These are phyloP conservation scores for Ceratocystis ficicola DNA, from an alignment of 2,329 filamentous ascomycete species.

Conservation along the genomic window DNA sequence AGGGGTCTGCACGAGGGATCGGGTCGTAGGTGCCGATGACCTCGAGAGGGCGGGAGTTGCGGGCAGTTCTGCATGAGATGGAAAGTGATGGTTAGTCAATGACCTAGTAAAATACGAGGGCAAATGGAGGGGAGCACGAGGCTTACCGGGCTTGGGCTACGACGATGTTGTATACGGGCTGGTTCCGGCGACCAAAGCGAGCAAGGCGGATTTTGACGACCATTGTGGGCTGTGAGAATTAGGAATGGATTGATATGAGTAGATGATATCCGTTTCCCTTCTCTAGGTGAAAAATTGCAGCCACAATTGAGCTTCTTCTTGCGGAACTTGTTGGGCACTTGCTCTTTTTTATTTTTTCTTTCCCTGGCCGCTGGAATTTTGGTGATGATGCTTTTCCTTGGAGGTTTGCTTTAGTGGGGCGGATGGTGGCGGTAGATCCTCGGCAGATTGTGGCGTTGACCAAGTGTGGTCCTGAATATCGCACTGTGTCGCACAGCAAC, in stretches of 20 bases:
- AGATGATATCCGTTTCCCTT: no score
- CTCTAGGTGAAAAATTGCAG: not conserved
- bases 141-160: conserved; percentile 78
- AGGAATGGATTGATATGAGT: not conserved
- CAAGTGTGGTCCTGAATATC: not conserved
- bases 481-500: conserved; percentile 6
- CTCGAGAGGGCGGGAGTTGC: conserved; percentile 81
- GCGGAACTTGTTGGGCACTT: not conserved
- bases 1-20: conserved; percentile 48
- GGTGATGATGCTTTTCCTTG: conserved; percentile 1
- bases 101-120: not conserved
- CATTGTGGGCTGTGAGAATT: conserved; percentile 42
- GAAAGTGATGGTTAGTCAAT: conserved; percentile 6
- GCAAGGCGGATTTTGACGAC: conserved; percentile 88
- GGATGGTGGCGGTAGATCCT: not conserved
- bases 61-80: conserved; percentile 53
- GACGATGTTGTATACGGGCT: conserved; percentile 96
- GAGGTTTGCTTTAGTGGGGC: conserved; percentile 10
- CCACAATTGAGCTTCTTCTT: not conserved
- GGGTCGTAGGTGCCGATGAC: conserved; percentile 74
- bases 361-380: not conserved
- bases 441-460: not conserved
- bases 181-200: conserved; percentile 77
- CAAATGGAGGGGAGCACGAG: conserved; percentile 1
- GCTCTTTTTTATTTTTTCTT: not conserved